These are phyloP conservation scores for Ustilago lituana DNA, from an alignment of 1,284 basidiomycete genomes.

Conservation along the genomic window DNA sequence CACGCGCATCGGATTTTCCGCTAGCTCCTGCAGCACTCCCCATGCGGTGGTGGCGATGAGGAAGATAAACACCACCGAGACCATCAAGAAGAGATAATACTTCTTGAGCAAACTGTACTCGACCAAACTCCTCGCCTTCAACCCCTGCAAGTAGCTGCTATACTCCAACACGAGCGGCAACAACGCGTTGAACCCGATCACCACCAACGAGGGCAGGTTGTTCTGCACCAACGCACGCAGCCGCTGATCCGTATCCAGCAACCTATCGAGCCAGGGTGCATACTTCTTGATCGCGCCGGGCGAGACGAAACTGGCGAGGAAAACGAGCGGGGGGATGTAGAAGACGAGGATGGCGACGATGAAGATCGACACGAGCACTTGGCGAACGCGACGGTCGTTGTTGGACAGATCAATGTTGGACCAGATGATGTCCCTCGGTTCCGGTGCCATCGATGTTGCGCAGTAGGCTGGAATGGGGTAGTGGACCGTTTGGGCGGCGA, in stretches of 20 bases:
- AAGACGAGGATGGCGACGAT: constrained; percentile 74
- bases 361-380: constrained; percentile 69
- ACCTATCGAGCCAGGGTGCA: constrained; percentile 79
- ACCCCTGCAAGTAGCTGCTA: constrained; percentile 83
- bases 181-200: constrained; percentile 88
- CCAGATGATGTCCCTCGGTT: constrained; percentile 97
- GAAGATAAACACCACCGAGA: constrained; percentile 96
- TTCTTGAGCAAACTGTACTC: constrained; percentile 93
- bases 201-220: constrained; percentile 85
- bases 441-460: constrained; percentile 74
- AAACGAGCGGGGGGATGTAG: constrained; percentile 67
- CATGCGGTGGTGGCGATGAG: constrained; percentile 88
- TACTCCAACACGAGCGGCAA: constrained; percentile 90
- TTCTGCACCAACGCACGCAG: constrained; percentile 90
- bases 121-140: constrained; percentile 86
- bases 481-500: constrained; percentile 86
- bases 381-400: constrained; percentile 61
- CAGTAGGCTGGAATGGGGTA: constrained; percentile 61
- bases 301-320: constrained; percentile 83
- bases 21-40: constrained; percentile 72
- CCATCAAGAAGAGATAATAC: constrained; percentile 81
- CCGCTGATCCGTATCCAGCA: constrained; percentile 82
- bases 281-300: constrained; percentile 90
- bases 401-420: constrained; percentile 78
- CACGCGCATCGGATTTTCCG: constrained; percentile 60